A percentile compares a stretch with the other conserved stretches of the same genome.
These are phyloP conservation scores for Nannizziopsis arthrosporioides DNA, from an alignment of 2,329 filamentous ascomycete genomes.

Conservation along the genomic window DNA sequence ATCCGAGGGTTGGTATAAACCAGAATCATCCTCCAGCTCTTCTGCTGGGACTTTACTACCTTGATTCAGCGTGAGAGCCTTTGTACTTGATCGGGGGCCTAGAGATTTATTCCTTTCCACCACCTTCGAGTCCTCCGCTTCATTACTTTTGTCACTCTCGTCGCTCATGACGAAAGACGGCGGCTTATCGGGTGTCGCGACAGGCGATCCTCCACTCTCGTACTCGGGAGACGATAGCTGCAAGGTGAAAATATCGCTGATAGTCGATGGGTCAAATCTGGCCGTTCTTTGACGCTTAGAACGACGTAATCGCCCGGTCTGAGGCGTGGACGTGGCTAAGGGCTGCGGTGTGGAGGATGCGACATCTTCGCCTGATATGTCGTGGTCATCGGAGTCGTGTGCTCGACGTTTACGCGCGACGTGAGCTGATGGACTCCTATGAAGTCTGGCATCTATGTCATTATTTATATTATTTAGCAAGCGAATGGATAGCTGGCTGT, in stretches of 20 bases:
- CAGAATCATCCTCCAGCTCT: too few relatives aligned
- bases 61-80: too few relatives aligned
- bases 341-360: background rate
- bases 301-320: background rate
- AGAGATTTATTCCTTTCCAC: too few relatives aligned
- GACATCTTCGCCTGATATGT: background rate
- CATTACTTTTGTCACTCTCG: background rate
- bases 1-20: too few relatives aligned
- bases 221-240: background rate
- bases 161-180: background rate
- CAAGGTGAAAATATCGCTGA: background rate
- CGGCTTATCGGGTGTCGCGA: background rate
- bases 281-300: background rate
- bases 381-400: background rate
- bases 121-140: too few relatives aligned
- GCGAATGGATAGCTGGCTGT: conserved; percentile 1
- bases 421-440: background rate
- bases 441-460: background rate
- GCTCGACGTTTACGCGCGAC: background rate
- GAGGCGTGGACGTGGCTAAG: background rate
- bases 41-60: too few relatives aligned
- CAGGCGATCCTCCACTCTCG: background rate
- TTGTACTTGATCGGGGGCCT: too few relatives aligned
- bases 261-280: background rate
- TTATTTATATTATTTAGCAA: conserved; percentile 6